Conservation (phyloP, 805 yeast genomes). For the Wickerhamomyces subpelliculosus region DNA sequence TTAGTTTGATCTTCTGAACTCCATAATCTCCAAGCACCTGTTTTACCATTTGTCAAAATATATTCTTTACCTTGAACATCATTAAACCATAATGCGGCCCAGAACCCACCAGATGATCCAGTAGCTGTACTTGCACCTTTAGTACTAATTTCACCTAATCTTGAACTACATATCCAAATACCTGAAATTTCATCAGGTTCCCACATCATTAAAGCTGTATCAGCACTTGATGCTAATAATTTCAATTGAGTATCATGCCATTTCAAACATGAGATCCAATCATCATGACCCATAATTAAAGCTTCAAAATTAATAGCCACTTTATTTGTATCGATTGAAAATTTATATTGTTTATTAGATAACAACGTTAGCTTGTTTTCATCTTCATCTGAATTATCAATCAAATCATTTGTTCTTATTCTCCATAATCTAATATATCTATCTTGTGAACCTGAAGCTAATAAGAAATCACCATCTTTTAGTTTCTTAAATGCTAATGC, state of each 20-base stretch:
- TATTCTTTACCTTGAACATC: constrained; percentile 32
- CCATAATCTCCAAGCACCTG: constrained; percentile 92
- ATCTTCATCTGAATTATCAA: constrained; percentile 54
- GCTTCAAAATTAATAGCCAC: constrained; percentile 82
- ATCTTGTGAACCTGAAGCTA: constrained; percentile 93
- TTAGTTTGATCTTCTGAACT: constrained; percentile 24
- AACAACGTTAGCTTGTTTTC: constrained; percentile 43
- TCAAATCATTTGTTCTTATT: constrained; percentile 45
- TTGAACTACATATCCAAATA: constrained; percentile 74
- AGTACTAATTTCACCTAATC: constrained; percentile 88
- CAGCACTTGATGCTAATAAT: constrained; percentile 83
- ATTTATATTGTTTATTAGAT: constrained; percentile 68
- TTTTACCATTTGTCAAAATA: constrained; percentile 78
- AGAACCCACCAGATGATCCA: constrained; percentile 79
- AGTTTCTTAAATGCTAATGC: constrained; percentile 51
- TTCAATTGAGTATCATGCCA: constrained; percentile 63
- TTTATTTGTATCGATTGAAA: constrained; percentile 31
- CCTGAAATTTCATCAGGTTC: constrained; percentile 81
- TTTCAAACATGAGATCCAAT: constrained; percentile 81
- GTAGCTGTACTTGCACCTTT: constrained; percentile 99
- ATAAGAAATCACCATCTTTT: constrained; percentile 43
- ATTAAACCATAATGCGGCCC: constrained; percentile 66
- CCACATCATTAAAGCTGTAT: constrained; percentile 92
- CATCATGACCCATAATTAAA: constrained; percentile 95
- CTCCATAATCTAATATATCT: constrained; percentile 89